Evolutionary conservation across 2,329 filamentous ascomycete genomes (phyloP).

Genomic region (Diaporthe eres): DNA sequence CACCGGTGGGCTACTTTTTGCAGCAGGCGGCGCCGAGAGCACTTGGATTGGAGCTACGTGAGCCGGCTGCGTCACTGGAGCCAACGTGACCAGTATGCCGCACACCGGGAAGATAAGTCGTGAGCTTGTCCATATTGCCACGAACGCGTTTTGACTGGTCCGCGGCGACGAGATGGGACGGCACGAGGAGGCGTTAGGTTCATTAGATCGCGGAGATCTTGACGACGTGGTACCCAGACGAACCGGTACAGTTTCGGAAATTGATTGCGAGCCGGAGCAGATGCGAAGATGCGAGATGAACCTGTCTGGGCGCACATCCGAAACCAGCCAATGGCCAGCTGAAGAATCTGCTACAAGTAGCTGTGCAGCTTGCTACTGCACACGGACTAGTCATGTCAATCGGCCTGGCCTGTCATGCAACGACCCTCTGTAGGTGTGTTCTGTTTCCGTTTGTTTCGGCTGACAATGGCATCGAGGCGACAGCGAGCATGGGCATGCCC

Average conservation of each 20-base stretch:
- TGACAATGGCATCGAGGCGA: constrained; percentile 26
- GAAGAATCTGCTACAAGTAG: constrained; percentile 30
- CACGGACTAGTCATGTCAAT: constrained; percentile 33
- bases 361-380: constrained; percentile 30
- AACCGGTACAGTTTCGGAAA: constrained; percentile 24
- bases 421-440: constrained; percentile 35
- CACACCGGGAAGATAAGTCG: constrained; percentile 3
- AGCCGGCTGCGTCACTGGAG: constrained; percentile 16
- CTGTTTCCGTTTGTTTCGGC: constrained; percentile 36
- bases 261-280: constrained; percentile 33
- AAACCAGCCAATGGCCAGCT: constrained; percentile 23
- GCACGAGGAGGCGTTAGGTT: constrained; percentile 16
- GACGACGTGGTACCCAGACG: constrained; percentile 32
- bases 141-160: constrained; percentile 17
- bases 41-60: constrained; percentile 15
- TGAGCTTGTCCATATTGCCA: background rate
- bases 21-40: constrained; percentile 32
- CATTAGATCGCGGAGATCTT: constrained; percentile 28
- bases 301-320: constrained; percentile 29
- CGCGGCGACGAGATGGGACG: background rate
- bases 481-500: constrained; percentile 34
- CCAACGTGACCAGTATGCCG: constrained; percentile 7
- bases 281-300: constrained; percentile 37
- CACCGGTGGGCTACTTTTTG: constrained; percentile 21
- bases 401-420: constrained; percentile 34